Conservation (phyloP, 2,329 filamentous ascomycete species). For the Trichoderma sp. region DNA sequence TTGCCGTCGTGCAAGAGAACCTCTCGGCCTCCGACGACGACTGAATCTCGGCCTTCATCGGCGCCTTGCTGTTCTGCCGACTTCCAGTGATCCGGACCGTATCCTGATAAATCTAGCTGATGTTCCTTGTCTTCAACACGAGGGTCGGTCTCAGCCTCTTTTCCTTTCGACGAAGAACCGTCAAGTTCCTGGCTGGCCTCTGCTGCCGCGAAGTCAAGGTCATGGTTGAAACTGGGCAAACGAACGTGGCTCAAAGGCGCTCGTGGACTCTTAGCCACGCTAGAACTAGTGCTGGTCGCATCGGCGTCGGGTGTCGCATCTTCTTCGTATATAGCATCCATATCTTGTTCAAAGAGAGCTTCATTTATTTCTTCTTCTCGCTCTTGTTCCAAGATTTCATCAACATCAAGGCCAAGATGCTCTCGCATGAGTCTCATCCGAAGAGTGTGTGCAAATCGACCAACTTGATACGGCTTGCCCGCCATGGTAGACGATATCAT, state of each 20-base stretch:
- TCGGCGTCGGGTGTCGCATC: conserved; percentile 40
- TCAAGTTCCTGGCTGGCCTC: conserved; percentile 49
- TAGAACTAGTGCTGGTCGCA: conserved; percentile 2
- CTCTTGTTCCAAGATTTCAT: conserved; percentile 83
- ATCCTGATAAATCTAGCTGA: conserved; percentile 75
- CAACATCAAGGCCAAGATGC: conserved; percentile 93
- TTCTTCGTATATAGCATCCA: conserved; percentile 65
- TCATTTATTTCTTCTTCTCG: conserved; percentile 68
- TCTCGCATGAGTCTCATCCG: conserved; percentile 95
- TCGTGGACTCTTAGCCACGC: conserved; percentile 48
- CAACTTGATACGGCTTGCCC: conserved; percentile 84
- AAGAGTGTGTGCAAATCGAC: conserved; percentile 88
- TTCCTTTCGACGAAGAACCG: conserved; percentile 31
- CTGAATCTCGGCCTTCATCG: conserved; percentile 70
- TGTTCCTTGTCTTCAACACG: conserved; percentile 62
- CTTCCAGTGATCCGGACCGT: conserved; percentile 76
- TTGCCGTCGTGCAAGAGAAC: conserved; percentile 68
- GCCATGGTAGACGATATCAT: conserved; percentile 93
- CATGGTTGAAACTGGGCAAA: conserved; percentile 71
- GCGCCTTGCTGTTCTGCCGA: conserved; percentile 63
- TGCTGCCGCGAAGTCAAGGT: conserved; percentile 52
- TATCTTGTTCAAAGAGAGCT: conserved; percentile 60
- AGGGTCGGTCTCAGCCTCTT: conserved; percentile 34
- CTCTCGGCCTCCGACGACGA: conserved; percentile 69
- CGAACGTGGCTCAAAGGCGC: conserved; percentile 33